A percentile compares a stretch with the other conserved stretches of the same genome.
Evolutionary conservation across 805 yeast species (phyloP).

Genomic region (Blastobotrys mokoenaii): DNA sequence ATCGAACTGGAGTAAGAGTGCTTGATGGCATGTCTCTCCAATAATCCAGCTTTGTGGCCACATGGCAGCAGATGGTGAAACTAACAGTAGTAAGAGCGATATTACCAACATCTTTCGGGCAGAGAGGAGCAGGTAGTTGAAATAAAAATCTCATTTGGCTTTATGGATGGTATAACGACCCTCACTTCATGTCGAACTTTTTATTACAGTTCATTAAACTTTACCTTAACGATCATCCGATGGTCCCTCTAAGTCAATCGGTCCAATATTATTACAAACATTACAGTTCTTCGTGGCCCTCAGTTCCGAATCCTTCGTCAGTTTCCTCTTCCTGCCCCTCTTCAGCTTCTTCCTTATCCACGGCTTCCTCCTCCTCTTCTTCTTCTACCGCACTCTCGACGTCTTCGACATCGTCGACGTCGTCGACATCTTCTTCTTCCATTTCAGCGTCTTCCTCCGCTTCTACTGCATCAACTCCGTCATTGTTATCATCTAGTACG

Average conservation of each 20-base stretch:
- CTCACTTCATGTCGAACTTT: too few relatives aligned
- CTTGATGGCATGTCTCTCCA: constrained; percentile 18
- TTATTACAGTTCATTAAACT: too few relatives aligned
- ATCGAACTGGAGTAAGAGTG: constrained; percentile 12
- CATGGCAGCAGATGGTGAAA: constrained; percentile 8
- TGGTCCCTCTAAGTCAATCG: too few relatives aligned
- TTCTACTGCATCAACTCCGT: constrained; percentile 6
- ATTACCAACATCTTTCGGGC: too few relatives aligned
- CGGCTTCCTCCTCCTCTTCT: constrained; percentile 8
- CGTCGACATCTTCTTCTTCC: constrained; percentile 8
- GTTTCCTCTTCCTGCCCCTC: constrained; percentile 5
- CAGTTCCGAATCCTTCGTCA: not conserved
- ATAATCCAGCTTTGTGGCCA: constrained; percentile 19
- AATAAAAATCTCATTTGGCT: too few relatives aligned
- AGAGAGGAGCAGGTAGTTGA: too few relatives aligned
- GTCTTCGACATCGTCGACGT: constrained; percentile 6
- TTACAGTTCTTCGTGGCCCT: not conserved
- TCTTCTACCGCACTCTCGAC: not conserved
- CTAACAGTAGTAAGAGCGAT: not conserved
- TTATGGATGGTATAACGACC: too few relatives aligned
- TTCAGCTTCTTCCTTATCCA: constrained; percentile 5
- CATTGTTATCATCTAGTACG: constrained; percentile 1
- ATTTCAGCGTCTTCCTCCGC: constrained; percentile 4
- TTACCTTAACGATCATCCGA: too few relatives aligned
- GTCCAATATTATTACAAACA: not conserved